Conservation (phyloP, 176 grass and related monocot genomes). For the Raddia guianensis region DNA sequence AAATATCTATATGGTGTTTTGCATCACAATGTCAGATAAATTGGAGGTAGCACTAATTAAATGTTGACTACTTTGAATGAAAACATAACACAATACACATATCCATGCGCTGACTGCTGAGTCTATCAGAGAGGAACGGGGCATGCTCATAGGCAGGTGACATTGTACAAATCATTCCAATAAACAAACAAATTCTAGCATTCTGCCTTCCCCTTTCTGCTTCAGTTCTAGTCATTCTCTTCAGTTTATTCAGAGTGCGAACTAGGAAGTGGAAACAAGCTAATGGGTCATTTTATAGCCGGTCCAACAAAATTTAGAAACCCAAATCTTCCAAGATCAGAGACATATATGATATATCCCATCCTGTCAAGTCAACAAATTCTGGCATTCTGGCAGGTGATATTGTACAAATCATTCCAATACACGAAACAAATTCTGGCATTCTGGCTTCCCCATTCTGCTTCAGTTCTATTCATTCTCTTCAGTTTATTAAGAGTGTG, state of each 20-base stretch:
- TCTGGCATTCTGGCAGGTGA: neutral
- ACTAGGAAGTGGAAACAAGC: constrained; percentile 7
- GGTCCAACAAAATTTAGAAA: constrained; percentile 11
- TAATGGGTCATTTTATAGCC: constrained; percentile 8
- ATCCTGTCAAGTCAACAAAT: too few relatives aligned
- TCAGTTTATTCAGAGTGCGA: constrained; percentile 31
- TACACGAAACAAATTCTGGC: neutral
- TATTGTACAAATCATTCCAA: neutral
- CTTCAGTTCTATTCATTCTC: neutral
- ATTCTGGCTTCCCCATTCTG: neutral
- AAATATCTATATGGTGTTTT: neutral
- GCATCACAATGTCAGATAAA: neutral
- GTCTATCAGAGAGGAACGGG: constrained; percentile 1
- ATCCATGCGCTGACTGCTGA: neutral
- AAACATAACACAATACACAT: neutral
- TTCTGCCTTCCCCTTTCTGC: neutral
- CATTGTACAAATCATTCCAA: neutral
- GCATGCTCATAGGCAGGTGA: neutral
- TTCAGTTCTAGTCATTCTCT: neutral
- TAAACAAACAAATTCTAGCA: neutral
- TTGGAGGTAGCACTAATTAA: neutral
- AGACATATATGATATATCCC: too few relatives aligned
- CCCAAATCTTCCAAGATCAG: too few relatives aligned
- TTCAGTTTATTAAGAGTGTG: constrained; percentile 33
- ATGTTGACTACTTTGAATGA: neutral